Evolutionary conservation across 1,284 basidiomycete species (phyloP).

Genomic region (Cerrena zonata): DNA sequence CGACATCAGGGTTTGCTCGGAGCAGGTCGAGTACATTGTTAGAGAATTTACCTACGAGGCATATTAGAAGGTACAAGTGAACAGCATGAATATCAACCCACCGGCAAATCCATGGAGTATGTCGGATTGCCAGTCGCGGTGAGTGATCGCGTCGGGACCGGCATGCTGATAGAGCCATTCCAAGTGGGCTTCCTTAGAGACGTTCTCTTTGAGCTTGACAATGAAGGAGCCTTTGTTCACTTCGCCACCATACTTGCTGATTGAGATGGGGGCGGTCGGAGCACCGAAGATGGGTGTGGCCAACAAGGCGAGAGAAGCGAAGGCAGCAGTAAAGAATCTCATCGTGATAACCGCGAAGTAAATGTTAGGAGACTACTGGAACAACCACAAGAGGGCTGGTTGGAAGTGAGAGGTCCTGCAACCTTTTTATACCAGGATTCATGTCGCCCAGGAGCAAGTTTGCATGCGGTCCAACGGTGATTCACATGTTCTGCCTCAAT

Average conservation of each 20-base stretch:
- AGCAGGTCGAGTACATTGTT: constrained; percentile 52
- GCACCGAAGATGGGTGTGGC: background rate
- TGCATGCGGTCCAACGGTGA: no score
- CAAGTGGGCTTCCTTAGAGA: constrained; percentile 28
- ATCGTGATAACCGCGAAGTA: no score
- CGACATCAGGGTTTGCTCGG: constrained; percentile 59
- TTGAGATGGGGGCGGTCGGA: background rate
- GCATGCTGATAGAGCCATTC: constrained; percentile 31
- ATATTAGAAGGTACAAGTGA: constrained; percentile 1
- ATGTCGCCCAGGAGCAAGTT: no score
- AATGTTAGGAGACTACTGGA: no score
- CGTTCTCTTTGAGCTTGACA: constrained; percentile 31
- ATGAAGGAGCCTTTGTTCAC: background rate
- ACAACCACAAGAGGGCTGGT: no score
- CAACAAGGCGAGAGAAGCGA: background rate
- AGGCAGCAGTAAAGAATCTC: no score
- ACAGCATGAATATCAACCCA: constrained; percentile 4
- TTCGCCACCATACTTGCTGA: background rate
- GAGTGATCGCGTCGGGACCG: constrained; percentile 27
- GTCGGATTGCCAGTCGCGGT: constrained; percentile 33
- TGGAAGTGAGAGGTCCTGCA: no score
- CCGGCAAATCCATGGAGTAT: constrained; percentile 59
- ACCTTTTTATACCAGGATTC: no score
- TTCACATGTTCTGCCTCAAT: no score
- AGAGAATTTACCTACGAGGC: constrained; percentile 38